Base-by-base conservation (phyloP, 768 basidiomycete species). In the Leucosporidium yakuticum region DNA sequence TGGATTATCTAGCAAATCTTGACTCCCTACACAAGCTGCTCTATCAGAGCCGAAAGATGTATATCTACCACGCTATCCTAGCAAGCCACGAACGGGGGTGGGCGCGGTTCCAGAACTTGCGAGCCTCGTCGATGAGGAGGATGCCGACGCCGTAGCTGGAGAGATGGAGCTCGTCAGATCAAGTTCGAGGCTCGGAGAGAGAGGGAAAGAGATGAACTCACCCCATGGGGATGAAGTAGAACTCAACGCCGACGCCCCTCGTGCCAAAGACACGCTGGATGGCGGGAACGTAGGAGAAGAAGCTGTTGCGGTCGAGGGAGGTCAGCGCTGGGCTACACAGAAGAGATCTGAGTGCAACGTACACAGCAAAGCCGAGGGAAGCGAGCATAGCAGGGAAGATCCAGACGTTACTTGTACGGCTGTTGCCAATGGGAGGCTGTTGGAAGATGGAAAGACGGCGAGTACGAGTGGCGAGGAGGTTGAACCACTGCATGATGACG, bases 401-500 rank as follows among this genome's bases (percentile, higher is more conserved):
- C 74, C 80, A 82, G 34, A 79, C 69, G 66, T 85, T 84, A n/a
- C 78, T 17, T 78, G 64, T 49, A 64, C 63, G 14, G 34, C 54
- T 20, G 39, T 68, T 57, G 47, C 51, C 55, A 55, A 76, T 27
- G 2, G 85, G 85, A 49, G 83, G 83, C 49, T 84, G 83, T 69
- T 84, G 83, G 78, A 87, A 80, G 48, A 86, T 80, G 29, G 83
- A 83, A 25, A 84, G 80, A 21, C 80, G 80, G 29, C 86, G 82
- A 14, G 84, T 83, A 27, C 86, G 83, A 0, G 84, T 83, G 0
- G 85, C 79, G 25, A 86, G 79, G 12, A 87, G 79, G 70, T 84
- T 85, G 34, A 83, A 84, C 81, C 82, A 85, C 77, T 86, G 86
- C 83, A 85, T 85, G 62, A 85, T 78, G 48, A 85, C 80, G 9